phyloP scores from a whole-genome alignment of 202 grass and related monocot species.

The Alloteropsis angusta region DNA sequence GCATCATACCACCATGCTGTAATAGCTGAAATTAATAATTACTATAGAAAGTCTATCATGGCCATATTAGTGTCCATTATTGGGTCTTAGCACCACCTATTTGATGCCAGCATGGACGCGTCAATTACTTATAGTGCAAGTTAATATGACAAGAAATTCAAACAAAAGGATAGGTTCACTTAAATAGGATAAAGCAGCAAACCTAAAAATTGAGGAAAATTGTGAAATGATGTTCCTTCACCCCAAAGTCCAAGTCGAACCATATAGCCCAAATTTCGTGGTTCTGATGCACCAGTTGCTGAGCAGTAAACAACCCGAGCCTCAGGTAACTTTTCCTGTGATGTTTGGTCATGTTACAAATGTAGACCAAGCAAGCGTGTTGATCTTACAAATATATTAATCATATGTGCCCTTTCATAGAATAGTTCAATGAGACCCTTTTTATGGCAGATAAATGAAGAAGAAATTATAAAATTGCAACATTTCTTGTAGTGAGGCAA shows the following conservation, averaged over 20 bases:
- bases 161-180: slow-evolving; percentile 7
- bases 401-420: no score
- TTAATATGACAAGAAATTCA: slow-evolving; percentile 6
- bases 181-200: slow-evolving; percentile 14
- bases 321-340: slow-evolving; percentile 45
- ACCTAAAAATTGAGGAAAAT: slow-evolving; percentile 64
- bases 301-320: slow-evolving; percentile 72
- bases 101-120: neutral
- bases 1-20: neutral
- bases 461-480: neutral
- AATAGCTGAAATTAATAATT: slow-evolving; percentile 1
- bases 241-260: slow-evolving; percentile 75
- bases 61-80: neutral
- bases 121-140: neutral
- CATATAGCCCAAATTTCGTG: slow-evolving; percentile 79
- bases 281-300: slow-evolving; percentile 78
- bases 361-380: slow-evolving; percentile 10
- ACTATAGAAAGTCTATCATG: neutral
- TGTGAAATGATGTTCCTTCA: slow-evolving; percentile 50
- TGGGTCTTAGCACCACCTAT: neutral
- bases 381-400: slow-evolving; percentile 2
- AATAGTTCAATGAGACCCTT: no score
- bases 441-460: no score
- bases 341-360: slow-evolving; percentile 25
- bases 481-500: neutral